phyloP scores from a whole-genome alignment of 441 rosid genomes.

The Geranium incanum region DNA sequence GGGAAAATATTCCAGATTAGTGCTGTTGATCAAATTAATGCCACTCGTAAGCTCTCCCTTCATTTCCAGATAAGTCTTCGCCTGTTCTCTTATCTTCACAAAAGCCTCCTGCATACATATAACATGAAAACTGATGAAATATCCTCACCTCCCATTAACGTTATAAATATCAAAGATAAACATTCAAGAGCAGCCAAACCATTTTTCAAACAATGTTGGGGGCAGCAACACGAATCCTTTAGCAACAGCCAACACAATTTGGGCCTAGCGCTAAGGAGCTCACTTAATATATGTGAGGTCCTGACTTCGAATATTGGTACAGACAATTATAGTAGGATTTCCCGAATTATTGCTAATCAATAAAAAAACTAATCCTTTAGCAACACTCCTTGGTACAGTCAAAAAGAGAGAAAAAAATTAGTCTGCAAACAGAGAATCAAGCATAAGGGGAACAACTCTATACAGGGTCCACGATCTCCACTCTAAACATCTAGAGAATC shows the following conservation, averaged over 20 bases:
- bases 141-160: neutral
- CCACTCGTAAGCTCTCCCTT: slow-evolving; percentile 85
- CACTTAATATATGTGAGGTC: no score
- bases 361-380: no score
- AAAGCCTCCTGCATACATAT: slow-evolving; percentile 75
- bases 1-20: slow-evolving; percentile 85
- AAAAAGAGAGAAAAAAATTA: neutral
- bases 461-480: neutral
- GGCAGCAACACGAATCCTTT: neutral
- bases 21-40: slow-evolving; percentile 73
- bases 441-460: neutral
- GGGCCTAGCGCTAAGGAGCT: neutral
- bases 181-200: neutral
- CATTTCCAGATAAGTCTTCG: slow-evolving; percentile 81
- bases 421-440: neutral
- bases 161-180: neutral
- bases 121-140: slow-evolving; percentile 24
- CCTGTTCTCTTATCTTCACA: slow-evolving; percentile 95
- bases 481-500: no score
- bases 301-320: no score
- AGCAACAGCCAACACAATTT: neutral
- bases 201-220: neutral
- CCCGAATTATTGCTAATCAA: no score
- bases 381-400: no score
- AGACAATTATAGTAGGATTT: no score